Evolutionary conservation across 805 yeast species (phyloP).

Genomic region (Scheffersomyces stipitis): DNA sequence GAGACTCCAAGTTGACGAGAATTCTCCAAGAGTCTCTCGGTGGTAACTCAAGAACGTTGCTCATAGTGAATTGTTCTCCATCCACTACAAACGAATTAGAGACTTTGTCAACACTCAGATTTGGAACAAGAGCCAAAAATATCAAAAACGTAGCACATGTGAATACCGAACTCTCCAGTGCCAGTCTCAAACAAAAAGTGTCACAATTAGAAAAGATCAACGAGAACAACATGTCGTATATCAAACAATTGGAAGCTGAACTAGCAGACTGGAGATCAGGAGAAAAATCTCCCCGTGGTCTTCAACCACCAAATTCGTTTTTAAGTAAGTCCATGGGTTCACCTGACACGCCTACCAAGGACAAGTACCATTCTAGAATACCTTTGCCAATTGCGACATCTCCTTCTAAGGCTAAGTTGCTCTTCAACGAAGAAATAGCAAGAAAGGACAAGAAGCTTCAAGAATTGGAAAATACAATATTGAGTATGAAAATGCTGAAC

Average conservation of each 20-base stretch:
- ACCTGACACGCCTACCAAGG: conserved; percentile 13
- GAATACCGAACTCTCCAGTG: conserved; percentile 56
- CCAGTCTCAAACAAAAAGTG: conserved; percentile 45
- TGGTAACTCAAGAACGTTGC: conserved; percentile 75
- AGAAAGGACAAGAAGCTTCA: conserved; percentile 29
- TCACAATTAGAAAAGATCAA: conserved; percentile 35
- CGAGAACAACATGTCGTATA: conserved; percentile 29
- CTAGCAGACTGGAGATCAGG: conserved; percentile 37
- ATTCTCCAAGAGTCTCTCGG: conserved; percentile 78
- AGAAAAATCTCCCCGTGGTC: conserved; percentile 7
- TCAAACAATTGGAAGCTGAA: conserved; percentile 42
- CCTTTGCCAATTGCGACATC: conserved; percentile 8
- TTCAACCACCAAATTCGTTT: conserved; percentile 2
- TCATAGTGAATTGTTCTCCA: conserved; percentile 75
- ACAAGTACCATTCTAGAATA: conserved; percentile 9
- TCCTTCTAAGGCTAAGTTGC: neutral
- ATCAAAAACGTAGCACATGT: conserved; percentile 65
- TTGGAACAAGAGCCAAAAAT: conserved; percentile 70
- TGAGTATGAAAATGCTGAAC: conserved; percentile 27
- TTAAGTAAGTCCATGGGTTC: conserved; percentile 7
- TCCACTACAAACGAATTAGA: conserved; percentile 55
- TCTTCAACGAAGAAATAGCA: conserved; percentile 18
- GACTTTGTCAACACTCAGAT: conserved; percentile 69
- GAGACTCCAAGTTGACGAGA: conserved; percentile 78
- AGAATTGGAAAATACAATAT: conserved; percentile 28